Base-by-base conservation (phyloP, 805 yeast genomes). In the Huiozyma naganishii region DNA sequence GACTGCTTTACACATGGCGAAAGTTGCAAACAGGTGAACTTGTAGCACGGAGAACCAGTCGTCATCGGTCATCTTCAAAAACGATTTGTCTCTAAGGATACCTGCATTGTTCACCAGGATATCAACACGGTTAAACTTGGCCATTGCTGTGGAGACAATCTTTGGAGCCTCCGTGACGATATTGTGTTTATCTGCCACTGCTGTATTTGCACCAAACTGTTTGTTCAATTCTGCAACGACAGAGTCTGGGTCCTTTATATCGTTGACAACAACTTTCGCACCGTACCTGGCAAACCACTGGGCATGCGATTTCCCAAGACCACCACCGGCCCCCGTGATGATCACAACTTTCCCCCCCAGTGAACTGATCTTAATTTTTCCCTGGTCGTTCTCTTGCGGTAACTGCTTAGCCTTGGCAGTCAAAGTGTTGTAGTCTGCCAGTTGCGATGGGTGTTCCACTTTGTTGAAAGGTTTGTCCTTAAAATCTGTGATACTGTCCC, bases 281-380 rank as follows among this genome's bases (percentile, higher is more conserved):
- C 97, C 98, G 55, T 85, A 85, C 62, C 76, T 81, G 45, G 94
- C 97, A 60, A 83, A 82, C 61, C 77, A 73, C 41, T 77, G 66
- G 4, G 97, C 95, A 67, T 90, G 94, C 46, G 88, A 83, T 61
- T 82, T 79, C 49, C 98, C 98, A 54, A 90, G 73, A 39, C 98
- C 98, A 40, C 84, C 80, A 49, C 96, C 97, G 36, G 96, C 89
- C 50, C 98, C 98, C 12, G 97, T 90, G 44, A 90, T 77, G 46
- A 90, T 74, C 32, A 87, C 96, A 45, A 90, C 96, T 66, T 84
- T 85, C 53, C 72, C 88, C 59, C 77, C 78, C 60, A 90, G 68
- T 29, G 87, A 77, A 10, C 50, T 39, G 39, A 83, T 71, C 27
- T 70, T 64, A 42, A 68, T 68, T 6, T 67, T 47, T 6, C 83